phyloP scores from a whole-genome alignment of 345 rosid genomes.

The Pseudoturritis turrita region DNA sequence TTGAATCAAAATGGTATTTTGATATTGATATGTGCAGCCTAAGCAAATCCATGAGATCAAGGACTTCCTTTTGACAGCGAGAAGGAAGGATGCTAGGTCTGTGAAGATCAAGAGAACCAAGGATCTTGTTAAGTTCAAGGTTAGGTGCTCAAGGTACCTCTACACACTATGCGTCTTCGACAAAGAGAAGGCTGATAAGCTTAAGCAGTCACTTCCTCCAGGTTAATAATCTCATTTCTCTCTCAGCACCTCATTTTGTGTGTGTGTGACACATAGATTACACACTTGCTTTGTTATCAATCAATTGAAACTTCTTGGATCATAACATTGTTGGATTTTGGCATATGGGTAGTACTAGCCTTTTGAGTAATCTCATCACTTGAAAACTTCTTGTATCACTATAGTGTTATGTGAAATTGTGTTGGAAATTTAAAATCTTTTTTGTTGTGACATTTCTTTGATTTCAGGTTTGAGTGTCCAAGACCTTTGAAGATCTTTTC shows the following conservation, averaged over 20 bases:
- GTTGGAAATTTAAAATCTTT: neutral
- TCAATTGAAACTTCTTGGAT: neutral
- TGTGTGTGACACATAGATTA: neutral
- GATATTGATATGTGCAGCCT: slow-evolving; percentile 34
- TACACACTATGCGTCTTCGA: slow-evolving; percentile 63
- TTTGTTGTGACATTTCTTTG: neutral
- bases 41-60: slow-evolving; percentile 65
- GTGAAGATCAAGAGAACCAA: slow-evolving; percentile 66
- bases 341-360: neutral
- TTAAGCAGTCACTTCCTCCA: slow-evolving; percentile 70
- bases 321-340: neutral
- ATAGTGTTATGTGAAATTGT: neutral
- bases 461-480: slow-evolving; percentile 77
- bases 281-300: neutral
- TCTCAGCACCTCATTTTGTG: neutral
- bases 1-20: neutral
- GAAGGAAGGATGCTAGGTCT: slow-evolving; percentile 70
- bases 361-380: neutral
- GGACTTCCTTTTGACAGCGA: slow-evolving; percentile 63
- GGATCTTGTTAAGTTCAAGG: slow-evolving; percentile 63
- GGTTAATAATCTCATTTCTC: slow-evolving; percentile 18
- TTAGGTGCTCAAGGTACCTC: slow-evolving; percentile 60
- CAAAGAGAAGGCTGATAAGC: slow-evolving; percentile 63
- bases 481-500: slow-evolving; percentile 42
- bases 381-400: neutral